Evolutionary conservation across 2,329 filamentous ascomycete genomes (phyloP), one percentile per base, ranked within the genome.

Genomic region (Trichoderma semiorbis): DNA sequence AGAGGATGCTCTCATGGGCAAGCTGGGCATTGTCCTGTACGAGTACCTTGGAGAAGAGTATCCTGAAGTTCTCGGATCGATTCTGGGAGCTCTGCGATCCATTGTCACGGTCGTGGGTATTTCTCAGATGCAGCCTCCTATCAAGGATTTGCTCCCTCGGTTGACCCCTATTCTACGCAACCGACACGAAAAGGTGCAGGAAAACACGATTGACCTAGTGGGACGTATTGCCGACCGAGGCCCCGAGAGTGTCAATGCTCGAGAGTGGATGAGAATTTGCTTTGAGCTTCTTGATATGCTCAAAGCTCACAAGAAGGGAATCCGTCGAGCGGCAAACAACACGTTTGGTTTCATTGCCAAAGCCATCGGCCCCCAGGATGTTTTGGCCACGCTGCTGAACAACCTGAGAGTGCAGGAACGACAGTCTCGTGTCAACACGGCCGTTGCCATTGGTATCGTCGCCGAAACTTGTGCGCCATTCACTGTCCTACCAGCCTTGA

Each of bases 221-320:
- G 96, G 96, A 70, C 95, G 96, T 86, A 98, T 99, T 77, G 96
- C 97, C 18, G 96, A 99, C 82, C 93, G 96, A 75, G 97, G 96
- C 1, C 95, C 96, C 1, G 96, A 99, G 82, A 95, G 93, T 74
- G 96, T 99, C 80, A 97, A 97, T 79, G 95, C 96, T 16, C 90
- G 96, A 78, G 96, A 99, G 83, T 99, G 96, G 96, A 99, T 99
- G 97, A 91, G 96, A 80, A 99, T 99, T 81, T 99, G 96, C 84
- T 99, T 99, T 82, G 96, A 99, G 84, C 86, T 99, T 69, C 90
- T 99, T 34, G 96, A 99, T 83, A 99, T 99, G 96, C 89, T 99
- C 78, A 99, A 99, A 84, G 96, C 96, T 7, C 96, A 99, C 86
- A 99, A 99, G 85, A 99, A 99, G 87, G 97, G 96, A 75, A 99